Percentiles rank a stretch among this genome's conserved stretches.
Conservation (phyloP, 768 basidiomycete species). For the Termitomyces sp. region DNA sequence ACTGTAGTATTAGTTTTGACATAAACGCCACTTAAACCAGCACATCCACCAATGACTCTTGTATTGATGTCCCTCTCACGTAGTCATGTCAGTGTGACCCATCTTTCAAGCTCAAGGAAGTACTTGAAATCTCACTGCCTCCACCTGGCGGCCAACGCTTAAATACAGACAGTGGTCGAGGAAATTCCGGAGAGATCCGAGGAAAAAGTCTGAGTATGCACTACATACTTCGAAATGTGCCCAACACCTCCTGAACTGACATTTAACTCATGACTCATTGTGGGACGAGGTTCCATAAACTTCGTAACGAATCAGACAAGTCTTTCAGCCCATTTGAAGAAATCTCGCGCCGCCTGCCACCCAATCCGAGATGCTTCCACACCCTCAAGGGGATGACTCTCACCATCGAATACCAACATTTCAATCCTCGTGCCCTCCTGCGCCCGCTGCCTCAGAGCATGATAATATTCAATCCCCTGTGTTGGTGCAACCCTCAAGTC, state of each 20-base stretch:
- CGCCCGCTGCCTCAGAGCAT: constrained; percentile 49
- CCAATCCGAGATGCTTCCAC: constrained; percentile 53
- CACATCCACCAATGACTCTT: too few species aligned
- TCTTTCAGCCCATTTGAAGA: constrained; percentile 29
- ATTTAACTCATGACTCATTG: neutral
- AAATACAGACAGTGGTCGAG: too few species aligned
- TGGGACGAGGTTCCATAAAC: neutral
- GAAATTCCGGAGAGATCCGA: too few species aligned
- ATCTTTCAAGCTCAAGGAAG: too few species aligned
- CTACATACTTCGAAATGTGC: too few species aligned
- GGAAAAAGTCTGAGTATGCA: too few species aligned
- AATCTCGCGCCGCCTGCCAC: constrained; percentile 48
- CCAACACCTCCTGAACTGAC: neutral
- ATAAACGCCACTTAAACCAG: too few species aligned
- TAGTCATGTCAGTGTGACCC: too few species aligned
- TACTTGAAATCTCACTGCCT: too few species aligned
- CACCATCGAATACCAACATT: constrained; percentile 56
- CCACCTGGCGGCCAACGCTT: too few species aligned
- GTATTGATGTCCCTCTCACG: too few species aligned
- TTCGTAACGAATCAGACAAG: constrained; percentile 1
- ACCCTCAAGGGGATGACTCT: constrained; percentile 59
- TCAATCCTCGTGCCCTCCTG: constrained; percentile 30
- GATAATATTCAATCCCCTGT: constrained; percentile 61
- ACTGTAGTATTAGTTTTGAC: too few species aligned
- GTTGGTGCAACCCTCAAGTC: constrained; percentile 61